A percentile compares a stretch with the other conserved stretches of the same genome.
Evolutionary conservation across 352 stramenopile species (phyloP).

Genomic region (Phytophthora citricola): DNA sequence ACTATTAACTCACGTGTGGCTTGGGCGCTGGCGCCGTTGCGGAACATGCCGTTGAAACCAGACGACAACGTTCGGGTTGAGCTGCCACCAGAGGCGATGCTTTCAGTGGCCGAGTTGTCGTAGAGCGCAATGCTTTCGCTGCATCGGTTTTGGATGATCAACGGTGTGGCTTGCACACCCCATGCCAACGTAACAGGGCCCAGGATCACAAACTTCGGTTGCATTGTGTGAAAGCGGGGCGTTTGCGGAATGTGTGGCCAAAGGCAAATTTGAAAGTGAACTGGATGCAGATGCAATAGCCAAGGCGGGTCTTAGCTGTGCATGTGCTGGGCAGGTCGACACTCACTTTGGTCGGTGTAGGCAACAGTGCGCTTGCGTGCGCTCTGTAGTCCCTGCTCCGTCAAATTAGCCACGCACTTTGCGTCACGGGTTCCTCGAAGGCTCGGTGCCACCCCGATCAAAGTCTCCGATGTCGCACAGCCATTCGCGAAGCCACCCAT

Average conservation of each 20-base stretch:
- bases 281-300: neutral
- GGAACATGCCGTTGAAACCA: constrained; percentile 64
- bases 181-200: constrained; percentile 21
- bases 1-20: constrained; percentile 38
- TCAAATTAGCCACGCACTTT: constrained; percentile 18
- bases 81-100: constrained; percentile 42
- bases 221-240: constrained; percentile 1
- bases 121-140: constrained; percentile 51
- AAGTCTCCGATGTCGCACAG: constrained; percentile 9
- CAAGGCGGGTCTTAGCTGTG: neutral
- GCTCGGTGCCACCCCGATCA: constrained; percentile 14
- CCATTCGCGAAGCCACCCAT: no score
- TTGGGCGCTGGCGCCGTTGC: constrained; percentile 44
- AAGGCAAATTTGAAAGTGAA: constrained; percentile 28
- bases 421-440: constrained; percentile 22
- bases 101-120: constrained; percentile 57
- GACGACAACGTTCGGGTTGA: constrained; percentile 39
- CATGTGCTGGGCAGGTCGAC: neutral
- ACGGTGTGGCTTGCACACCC: constrained; percentile 27
- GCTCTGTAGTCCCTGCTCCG: neutral
- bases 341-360: constrained; percentile 3
- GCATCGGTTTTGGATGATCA: constrained; percentile 60
- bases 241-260: neutral
- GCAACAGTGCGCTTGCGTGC: constrained; percentile 33
- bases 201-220: constrained; percentile 12